A percentile compares a stretch with the other conserved stretches of the same genome.
Evolutionary conservation across 2,329 filamentous ascomycete species (phyloP).

Genomic region (Microdochium nivale): DNA sequence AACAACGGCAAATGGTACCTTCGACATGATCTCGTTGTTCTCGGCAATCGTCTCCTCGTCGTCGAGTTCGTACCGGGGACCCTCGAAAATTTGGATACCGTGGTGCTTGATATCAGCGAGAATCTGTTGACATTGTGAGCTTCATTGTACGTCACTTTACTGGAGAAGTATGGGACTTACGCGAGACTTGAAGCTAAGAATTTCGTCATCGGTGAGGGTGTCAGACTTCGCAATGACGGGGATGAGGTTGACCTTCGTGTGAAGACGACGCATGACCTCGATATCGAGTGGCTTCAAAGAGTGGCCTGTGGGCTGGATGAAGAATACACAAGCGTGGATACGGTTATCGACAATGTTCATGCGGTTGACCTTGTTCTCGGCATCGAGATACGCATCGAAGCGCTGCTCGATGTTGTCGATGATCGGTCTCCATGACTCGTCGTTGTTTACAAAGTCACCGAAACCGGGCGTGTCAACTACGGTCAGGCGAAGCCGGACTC

Average conservation of each 20-base stretch:
- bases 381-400: constrained; percentile 95
- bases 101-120: constrained; percentile 95
- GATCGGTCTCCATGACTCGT: constrained; percentile 98
- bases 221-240: constrained; percentile 98
- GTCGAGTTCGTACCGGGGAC: constrained; percentile 94
- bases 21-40: constrained; percentile 99
- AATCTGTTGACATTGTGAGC: constrained; percentile 51
- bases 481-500: constrained; percentile 88
- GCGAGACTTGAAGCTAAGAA: constrained; percentile 87
- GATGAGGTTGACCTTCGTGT: constrained; percentile 99
- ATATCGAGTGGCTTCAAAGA: constrained; percentile 97
- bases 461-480: constrained; percentile 98
- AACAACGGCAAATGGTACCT: constrained; percentile 96
- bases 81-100: constrained; percentile 98
- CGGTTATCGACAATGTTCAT: constrained; percentile 99
- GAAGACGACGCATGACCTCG: constrained; percentile 97
- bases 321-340: constrained; percentile 98
- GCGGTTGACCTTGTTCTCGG: constrained; percentile 99
- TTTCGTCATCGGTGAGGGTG: constrained; percentile 95
- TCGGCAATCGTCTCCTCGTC: constrained; percentile 99
- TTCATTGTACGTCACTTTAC: background rate
- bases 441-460: constrained; percentile 99
- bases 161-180: constrained; percentile 47
- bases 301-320: constrained; percentile 98
- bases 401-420: constrained; percentile 99